A percentile compares a stretch with the other conserved stretches of the same genome.
Evolutionary conservation across 2,329 filamentous ascomycete genomes (phyloP).

Genomic region (Nigrospora sphaerica): DNA sequence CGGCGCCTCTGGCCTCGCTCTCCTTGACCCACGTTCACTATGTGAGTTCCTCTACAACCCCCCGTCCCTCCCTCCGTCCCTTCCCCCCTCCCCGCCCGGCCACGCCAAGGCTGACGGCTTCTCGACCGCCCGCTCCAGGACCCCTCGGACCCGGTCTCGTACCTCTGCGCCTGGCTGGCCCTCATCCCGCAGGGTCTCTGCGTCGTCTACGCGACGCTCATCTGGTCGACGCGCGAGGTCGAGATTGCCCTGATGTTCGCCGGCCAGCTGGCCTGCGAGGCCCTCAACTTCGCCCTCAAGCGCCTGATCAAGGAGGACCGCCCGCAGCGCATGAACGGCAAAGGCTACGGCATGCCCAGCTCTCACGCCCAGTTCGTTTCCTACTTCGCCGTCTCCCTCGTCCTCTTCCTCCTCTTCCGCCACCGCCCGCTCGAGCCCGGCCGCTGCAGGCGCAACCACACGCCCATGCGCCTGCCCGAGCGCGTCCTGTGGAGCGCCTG

Average conservation of each 20-base stretch:
- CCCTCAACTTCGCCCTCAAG: slow-evolving; percentile 83
- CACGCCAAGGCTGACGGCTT: not conserved
- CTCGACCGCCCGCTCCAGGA: slow-evolving; percentile 48
- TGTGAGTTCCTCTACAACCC: slow-evolving; percentile 43
- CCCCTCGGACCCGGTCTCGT: slow-evolving; percentile 76
- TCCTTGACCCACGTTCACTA: slow-evolving; percentile 96
- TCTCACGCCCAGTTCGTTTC: slow-evolving; percentile 93
- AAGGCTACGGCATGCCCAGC: slow-evolving; percentile 94
- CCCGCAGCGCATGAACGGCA: slow-evolving; percentile 75
- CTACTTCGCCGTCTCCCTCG: slow-evolving; percentile 81
- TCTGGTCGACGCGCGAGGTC: slow-evolving; percentile 84
- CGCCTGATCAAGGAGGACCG: slow-evolving; percentile 87
- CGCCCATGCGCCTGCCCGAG: slow-evolving; percentile 54
- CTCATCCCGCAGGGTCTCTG: slow-evolving; percentile 88
- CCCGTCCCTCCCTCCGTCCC: slow-evolving; percentile 1
- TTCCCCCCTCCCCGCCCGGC: not conserved
- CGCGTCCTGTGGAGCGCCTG: slow-evolving; percentile 47
- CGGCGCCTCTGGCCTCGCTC: slow-evolving; percentile 69
- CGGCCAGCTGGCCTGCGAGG: slow-evolving; percentile 89
- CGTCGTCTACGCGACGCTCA: slow-evolving; percentile 81
- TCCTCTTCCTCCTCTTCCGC: slow-evolving; percentile 76
- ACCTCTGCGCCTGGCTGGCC: slow-evolving; percentile 86
- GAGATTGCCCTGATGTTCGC: slow-evolving; percentile 86
- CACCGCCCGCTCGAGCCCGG: slow-evolving; percentile 51
- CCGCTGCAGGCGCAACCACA: slow-evolving; percentile 29